phyloP scores from a whole-genome alignment of 768 basidiomycete species.

The Scleroderma bovista region DNA sequence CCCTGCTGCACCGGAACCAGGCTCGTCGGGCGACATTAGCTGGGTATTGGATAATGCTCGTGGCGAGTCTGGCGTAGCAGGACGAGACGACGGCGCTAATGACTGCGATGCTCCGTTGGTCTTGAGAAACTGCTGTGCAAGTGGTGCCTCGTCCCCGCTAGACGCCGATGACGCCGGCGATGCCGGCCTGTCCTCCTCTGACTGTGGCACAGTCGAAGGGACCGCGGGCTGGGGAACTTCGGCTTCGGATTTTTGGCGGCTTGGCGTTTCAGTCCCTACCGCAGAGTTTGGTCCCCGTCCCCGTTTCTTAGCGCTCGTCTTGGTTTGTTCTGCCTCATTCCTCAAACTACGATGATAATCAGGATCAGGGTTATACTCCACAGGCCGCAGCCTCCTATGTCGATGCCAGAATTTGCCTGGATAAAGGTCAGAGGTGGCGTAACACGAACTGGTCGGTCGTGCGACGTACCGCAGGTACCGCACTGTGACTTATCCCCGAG shows the following conservation, averaged over 20 bases:
- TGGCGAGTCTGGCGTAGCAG: constrained; percentile 22
- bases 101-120: constrained; percentile 43
- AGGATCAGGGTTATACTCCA: constrained; percentile 72
- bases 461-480: constrained; percentile 71
- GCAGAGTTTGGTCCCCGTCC: constrained; percentile 25
- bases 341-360: constrained; percentile 59
- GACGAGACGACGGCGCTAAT: constrained; percentile 12
- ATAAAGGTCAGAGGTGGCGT: constrained; percentile 1
- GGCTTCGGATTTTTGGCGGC: constrained; percentile 32
- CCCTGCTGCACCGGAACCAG: constrained; percentile 3
- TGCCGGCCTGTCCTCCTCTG: constrained; percentile 49
- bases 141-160: constrained; percentile 67
- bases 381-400: constrained; percentile 74
- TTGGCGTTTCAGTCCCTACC: constrained; percentile 52
- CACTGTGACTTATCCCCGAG: constrained; percentile 88
- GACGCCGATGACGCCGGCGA: constrained; percentile 73
- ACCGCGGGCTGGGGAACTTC: constrained; percentile 33
- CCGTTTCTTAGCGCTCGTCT: constrained; percentile 49
- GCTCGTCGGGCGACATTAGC: constrained; percentile 16
- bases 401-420: constrained; percentile 89
- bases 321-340: constrained; percentile 52
- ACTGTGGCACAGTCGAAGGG: constrained; percentile 22
- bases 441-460: constrained; percentile 4
- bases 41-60: constrained; percentile 5
- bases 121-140: constrained; percentile 58